Base-by-base conservation (phyloP, 768 basidiomycete species). In the Boletus subcaerulescens region DNA sequence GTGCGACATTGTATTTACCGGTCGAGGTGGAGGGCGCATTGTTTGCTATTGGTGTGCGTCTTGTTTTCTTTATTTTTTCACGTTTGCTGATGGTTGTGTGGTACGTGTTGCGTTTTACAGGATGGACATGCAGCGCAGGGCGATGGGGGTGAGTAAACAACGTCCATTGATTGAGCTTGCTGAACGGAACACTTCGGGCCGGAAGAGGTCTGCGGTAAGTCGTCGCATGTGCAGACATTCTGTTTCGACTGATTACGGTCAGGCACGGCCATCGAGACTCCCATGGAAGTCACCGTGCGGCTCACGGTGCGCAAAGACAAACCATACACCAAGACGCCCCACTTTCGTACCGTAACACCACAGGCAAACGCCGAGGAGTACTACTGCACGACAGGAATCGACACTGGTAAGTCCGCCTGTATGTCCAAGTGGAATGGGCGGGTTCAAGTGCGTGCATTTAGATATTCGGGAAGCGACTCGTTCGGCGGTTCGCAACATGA, bases 121-220 rank as follows among this genome's bases (percentile, higher is more conserved):
- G 84, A 86, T 55, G 84, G 84, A 5, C 84, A 85, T 65, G 84
- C 83, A 4, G 82, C 80, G 11, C 84, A 85, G 68, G 84, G 84
- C 8, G 84, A 85, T 61, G 84, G 84, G 65, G 84, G 83, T 81
- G 52, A 54, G 78, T 36, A 32, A 29, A 0, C 2, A n/a, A 20
- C 3, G 9, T 29, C 65, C 22, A 35, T 39, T 4, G 38, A 11
- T 22, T 6, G 40, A 31, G 5, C 4, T 52, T 47, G 20, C 46
- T 59, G 17, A 48, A 45, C 11, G 36, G 31, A n/a, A 32, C 22
- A 7, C n/a, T 14, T 35, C 1, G 13, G 11, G 8, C 40, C 35
- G 45, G 35, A 47, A 85, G 83, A 85, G 74, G 81, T 84, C 41
- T 84, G 81, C 57, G 82, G 83, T 83, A 64, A 36, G 78, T 66